A percentile compares a stretch with the other conserved stretches of the same genome.
phyloP scores from a whole-genome alignment of 805 yeast genomes.

The Brettanomyces anomalus region DNA sequence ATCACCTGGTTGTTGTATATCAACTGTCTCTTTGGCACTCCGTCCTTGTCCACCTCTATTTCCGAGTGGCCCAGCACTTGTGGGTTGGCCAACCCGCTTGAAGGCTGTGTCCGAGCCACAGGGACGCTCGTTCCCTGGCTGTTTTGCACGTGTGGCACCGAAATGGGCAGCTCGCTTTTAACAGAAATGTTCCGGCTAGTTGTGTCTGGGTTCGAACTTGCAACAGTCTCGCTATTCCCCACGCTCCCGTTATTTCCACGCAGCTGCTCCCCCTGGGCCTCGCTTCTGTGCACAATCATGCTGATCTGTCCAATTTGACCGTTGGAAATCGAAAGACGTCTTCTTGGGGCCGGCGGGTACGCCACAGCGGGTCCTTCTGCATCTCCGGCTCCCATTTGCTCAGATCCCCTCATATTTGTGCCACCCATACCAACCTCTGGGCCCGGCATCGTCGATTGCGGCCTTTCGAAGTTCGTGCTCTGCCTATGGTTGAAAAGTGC shows the following conservation, averaged over 20 bases:
- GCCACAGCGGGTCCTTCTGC: not conserved
- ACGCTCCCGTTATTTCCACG: constrained; percentile 4
- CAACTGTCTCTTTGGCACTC: constrained; percentile 40
- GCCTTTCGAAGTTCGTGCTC: too few species aligned
- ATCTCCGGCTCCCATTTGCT: not conserved
- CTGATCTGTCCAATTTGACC: constrained; percentile 75
- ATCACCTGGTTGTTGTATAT: constrained; percentile 48
- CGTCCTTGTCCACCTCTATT: constrained; percentile 21
- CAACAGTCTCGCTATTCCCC: not conserved
- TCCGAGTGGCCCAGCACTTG: constrained; percentile 8
- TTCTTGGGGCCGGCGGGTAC: constrained; percentile 25
- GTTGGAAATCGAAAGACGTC: constrained; percentile 74
- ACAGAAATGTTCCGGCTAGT: not conserved
- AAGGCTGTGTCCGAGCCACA: not conserved
- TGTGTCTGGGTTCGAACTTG: not conserved
- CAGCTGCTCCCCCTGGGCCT: constrained; percentile 1
- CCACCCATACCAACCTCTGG: too few species aligned
- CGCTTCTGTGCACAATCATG: constrained; percentile 21
- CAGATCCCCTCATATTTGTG: too few species aligned
- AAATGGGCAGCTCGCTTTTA: not conserved
- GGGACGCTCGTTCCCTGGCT: not conserved
- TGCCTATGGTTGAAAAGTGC: too few species aligned
- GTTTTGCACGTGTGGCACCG: not conserved
- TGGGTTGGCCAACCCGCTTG: not conserved
- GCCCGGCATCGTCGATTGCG: too few species aligned